Evolutionary conservation across 176 grass and related monocot genomes (phyloP), one percentile per base, ranked within the genome.

Genomic region (Calamus simplicifolius): DNA sequence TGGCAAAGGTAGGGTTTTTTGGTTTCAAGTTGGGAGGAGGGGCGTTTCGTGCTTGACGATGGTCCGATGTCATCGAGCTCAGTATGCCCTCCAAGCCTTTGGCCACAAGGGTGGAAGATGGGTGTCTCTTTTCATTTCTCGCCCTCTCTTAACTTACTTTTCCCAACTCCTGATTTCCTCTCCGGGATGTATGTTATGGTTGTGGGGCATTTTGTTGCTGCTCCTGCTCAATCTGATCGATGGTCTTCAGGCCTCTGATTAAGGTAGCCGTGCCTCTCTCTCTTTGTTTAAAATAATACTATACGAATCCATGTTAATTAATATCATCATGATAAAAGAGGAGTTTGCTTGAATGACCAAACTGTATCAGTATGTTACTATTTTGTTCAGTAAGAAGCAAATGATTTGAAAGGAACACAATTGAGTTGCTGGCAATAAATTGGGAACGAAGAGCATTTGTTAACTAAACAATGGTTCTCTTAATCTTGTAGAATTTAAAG

Each of bases 181-280:
- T 57, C 27, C 89, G 86, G 90, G 30, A 84, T 84, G 83, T 96
- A 85, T 69, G 80, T 96, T 12, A 79, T 96, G 86, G 62, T 90
- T 52, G 57, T 96, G 56, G 86, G 86, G 3, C 68, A 74, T 50
- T 90, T 74, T 26, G 19, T 69, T 53, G 58, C 53, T 23, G n/a
- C 21, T 23, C 21, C 21, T 23, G 1, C 59, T 18, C 19, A 70
- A 19, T 73, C 76, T 18, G 49, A n/a, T n/a, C n/a, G n/a, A 17
- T 29, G 69, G 19, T 54, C 27, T 64, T 54, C n/a, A n/a, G n/a
- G n/a, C 70, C 77, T 5, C 5, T 52, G 26, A 71, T 89, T 70
- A 89, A 81, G 86, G 86, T 89, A 56, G 21, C 1, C 21, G 21
- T 23, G 0, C n/a, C n/a, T n/a, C n/a, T 63, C 31, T 17, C 43